These are phyloP conservation scores for Tagetes erecta DNA, from an alignment of 129 eudicot species.

Conservation along the genomic window DNA sequence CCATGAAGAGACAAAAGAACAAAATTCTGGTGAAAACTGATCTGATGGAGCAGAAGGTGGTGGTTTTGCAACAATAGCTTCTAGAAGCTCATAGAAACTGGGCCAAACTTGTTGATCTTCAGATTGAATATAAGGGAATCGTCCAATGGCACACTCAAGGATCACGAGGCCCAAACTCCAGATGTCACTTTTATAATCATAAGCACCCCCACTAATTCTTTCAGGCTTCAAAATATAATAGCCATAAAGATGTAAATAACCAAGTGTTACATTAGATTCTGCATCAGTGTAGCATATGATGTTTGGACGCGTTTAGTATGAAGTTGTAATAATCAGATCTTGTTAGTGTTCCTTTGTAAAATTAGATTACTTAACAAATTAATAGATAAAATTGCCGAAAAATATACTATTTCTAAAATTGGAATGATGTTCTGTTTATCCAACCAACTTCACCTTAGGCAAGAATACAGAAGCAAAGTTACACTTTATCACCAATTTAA, in stretches of 20 bases:
- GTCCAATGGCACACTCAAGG: slow-evolving; percentile 95
- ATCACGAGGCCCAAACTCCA: slow-evolving; percentile 98
- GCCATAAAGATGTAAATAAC: not conserved
- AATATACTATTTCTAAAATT: no score
- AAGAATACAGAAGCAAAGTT: no score
- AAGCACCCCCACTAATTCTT: slow-evolving; percentile 88
- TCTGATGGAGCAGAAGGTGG: slow-evolving; percentile 94
- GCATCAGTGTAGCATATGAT: not conserved
- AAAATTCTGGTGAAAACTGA: slow-evolving; percentile 98
- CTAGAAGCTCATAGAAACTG: slow-evolving; percentile 88
- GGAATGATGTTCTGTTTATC: no score
- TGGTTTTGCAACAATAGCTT: slow-evolving; percentile 83
- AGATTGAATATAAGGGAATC: slow-evolving; percentile 87
- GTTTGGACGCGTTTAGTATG: not conserved
- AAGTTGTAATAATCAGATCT: not conserved
- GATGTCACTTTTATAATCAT: slow-evolving; percentile 87
- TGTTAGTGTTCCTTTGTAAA: not conserved
- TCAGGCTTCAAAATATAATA: slow-evolving; percentile 58
- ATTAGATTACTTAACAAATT: no score
- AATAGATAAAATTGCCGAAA: not conserved
- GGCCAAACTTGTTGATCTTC: slow-evolving; percentile 85
- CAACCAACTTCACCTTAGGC: no score
- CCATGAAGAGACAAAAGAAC: slow-evolving; percentile 92
- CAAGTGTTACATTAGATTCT: not conserved
- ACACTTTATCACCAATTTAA: no score